Evolutionary conservation across 2,329 filamentous ascomycete genomes (phyloP).

Genomic region (Diaporthe batatas): DNA sequence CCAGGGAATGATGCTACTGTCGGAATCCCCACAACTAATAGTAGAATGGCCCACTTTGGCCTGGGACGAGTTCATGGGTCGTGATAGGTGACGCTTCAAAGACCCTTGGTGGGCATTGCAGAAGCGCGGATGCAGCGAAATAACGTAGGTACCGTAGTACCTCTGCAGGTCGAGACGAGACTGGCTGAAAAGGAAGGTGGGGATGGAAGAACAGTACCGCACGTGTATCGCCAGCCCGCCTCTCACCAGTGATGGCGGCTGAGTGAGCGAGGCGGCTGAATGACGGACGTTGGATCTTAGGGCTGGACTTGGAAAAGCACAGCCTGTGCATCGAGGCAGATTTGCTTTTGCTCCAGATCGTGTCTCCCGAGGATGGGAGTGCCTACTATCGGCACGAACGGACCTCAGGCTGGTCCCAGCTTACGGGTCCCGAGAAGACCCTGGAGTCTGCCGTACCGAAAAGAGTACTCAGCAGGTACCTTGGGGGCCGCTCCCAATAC

Average conservation of each 20-base stretch:
- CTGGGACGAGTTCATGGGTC: slow-evolving; percentile 33
- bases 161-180: slow-evolving; percentile 1
- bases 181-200: slow-evolving; percentile 21
- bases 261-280: slow-evolving; percentile 34
- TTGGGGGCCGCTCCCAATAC: slow-evolving; percentile 1
- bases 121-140: slow-evolving; percentile 23
- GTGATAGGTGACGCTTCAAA: slow-evolving; percentile 32
- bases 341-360: slow-evolving; percentile 32
- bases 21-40: slow-evolving; percentile 33
- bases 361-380: slow-evolving; percentile 28
- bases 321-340: slow-evolving; percentile 26
- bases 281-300: slow-evolving; percentile 30
- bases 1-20: slow-evolving; percentile 37
- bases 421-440: slow-evolving; percentile 32
- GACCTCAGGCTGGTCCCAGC: slow-evolving; percentile 35
- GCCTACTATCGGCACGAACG: slow-evolving; percentile 36
- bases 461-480: slow-evolving; percentile 38
- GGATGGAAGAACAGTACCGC: slow-evolving; percentile 7
- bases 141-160: slow-evolving; percentile 7
- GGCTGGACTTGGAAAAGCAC: slow-evolving; percentile 29
- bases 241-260: slow-evolving; percentile 17
- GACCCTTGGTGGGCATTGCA: slow-evolving; percentile 29
- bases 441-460: slow-evolving; percentile 22
- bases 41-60: slow-evolving; percentile 33
- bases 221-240: slow-evolving; percentile 14